Percentiles rank a stretch among this genome's conserved stretches.
phyloP scores from a whole-genome alignment of 352 stramenopile genomes.

The Nothophytophthora sp. region DNA sequence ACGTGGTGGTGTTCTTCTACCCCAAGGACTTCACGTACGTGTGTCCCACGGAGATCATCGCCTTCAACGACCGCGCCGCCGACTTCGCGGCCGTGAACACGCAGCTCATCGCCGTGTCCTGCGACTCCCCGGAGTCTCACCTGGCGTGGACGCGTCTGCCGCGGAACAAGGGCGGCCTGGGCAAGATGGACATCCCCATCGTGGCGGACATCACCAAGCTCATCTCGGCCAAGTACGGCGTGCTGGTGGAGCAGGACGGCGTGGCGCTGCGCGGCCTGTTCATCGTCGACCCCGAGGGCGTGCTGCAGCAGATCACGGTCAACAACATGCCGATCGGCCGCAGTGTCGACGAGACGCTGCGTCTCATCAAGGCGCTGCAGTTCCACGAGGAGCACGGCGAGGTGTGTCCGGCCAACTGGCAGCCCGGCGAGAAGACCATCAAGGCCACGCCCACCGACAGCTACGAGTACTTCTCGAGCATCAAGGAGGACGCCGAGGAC shows the following conservation, averaged over 20 bases:
- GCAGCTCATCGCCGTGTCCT: slow-evolving; percentile 52
- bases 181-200: slow-evolving; percentile 71
- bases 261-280: slow-evolving; percentile 69
- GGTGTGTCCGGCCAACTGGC: slow-evolving; percentile 71
- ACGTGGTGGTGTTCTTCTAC: slow-evolving; percentile 81
- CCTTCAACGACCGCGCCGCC: slow-evolving; percentile 51
- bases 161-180: slow-evolving; percentile 66
- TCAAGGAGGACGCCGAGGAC: slow-evolving; percentile 31
- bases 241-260: slow-evolving; percentile 45
- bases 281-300: slow-evolving; percentile 66
- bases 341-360: slow-evolving; percentile 71
- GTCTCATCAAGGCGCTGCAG: slow-evolving; percentile 76
- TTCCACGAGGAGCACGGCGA: slow-evolving; percentile 78
- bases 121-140: slow-evolving; percentile 69
- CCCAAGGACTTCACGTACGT: slow-evolving; percentile 79
- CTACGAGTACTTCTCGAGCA: slow-evolving; percentile 15
- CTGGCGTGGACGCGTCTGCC: slow-evolving; percentile 64
- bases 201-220: slow-evolving; percentile 69
- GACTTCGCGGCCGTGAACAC: slow-evolving; percentile 52
- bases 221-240: slow-evolving; percentile 49
- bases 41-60: slow-evolving; percentile 73
- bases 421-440: slow-evolving; percentile 68
- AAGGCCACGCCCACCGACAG: slow-evolving; percentile 45
- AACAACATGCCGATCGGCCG: slow-evolving; percentile 68
- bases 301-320: slow-evolving; percentile 44